Percentiles rank a stretch among this genome's conserved stretches.
Conservation (phyloP, 306 rosid species). For the Rosa chinensis region DNA sequence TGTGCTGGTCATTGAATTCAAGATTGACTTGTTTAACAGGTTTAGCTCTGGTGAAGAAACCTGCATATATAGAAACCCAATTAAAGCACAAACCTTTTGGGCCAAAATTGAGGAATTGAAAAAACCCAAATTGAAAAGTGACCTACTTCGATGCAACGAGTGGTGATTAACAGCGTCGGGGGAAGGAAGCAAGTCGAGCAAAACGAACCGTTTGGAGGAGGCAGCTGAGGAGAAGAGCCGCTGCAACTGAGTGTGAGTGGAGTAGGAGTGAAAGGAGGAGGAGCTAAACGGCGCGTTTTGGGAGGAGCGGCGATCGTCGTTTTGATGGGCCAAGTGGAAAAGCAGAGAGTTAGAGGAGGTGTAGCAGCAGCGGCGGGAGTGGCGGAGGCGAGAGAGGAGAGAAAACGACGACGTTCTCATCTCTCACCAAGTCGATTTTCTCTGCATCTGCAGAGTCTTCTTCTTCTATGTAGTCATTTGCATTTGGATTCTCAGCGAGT, state of each 20-base stretch:
- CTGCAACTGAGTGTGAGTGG: slow-evolving; percentile 16
- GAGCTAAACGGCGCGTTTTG: slow-evolving; percentile 24
- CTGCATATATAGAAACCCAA: slow-evolving; percentile 27
- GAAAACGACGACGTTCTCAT: slow-evolving; percentile 17
- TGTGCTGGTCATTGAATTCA: slow-evolving; percentile 72
- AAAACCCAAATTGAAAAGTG: not conserved
- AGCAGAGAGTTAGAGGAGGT: slow-evolving; percentile 21
- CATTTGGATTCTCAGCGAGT: not conserved
- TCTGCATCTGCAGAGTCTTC: slow-evolving; percentile 4
- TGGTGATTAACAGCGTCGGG: slow-evolving; percentile 19
- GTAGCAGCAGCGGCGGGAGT: slow-evolving; percentile 14
- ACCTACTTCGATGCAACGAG: slow-evolving; percentile 50
- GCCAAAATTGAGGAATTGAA: not conserved
- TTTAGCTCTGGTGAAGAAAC: slow-evolving; percentile 76
- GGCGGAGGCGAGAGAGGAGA: slow-evolving; percentile 39
- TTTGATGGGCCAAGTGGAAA: slow-evolving; percentile 28
- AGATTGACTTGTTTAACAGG: slow-evolving; percentile 51
- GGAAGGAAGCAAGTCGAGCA: slow-evolving; percentile 29
- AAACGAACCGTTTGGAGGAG: slow-evolving; percentile 34
- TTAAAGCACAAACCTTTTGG: slow-evolving; percentile 8
- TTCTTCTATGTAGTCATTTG: not conserved
- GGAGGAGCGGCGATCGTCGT: not conserved
- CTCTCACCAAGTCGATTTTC: slow-evolving; percentile 16
- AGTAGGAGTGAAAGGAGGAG: not conserved
- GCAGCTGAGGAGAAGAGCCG: slow-evolving; percentile 15